Conservation (phyloP, 2,329 filamentous ascomycete genomes). For the Orbilia ellipsospora region DNA sequence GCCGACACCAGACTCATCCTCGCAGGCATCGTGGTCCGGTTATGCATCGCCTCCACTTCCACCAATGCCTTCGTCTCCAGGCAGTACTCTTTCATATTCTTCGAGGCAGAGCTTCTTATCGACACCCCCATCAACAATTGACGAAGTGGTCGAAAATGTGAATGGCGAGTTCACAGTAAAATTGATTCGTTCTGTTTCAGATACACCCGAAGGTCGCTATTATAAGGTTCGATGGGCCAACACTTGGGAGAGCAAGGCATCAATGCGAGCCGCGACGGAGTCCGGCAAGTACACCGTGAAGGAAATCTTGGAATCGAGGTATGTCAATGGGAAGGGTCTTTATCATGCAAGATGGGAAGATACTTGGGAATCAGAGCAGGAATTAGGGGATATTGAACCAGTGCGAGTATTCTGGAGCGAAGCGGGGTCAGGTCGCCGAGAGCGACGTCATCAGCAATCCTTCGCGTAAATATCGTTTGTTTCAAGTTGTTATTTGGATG, state of each 20-base stretch:
- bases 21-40: conserved; percentile 37
- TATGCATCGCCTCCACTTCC: conserved; percentile 31
- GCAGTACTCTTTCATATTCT: conserved; percentile 42
- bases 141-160: conserved; percentile 40
- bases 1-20: conserved; percentile 33
- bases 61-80: conserved; percentile 36
- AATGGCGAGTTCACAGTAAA: conserved; percentile 50
- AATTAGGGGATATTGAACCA: conserved; percentile 41
- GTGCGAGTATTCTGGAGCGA: conserved; percentile 43
- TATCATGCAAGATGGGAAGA: conserved; percentile 51
- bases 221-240: conserved; percentile 54
- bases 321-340: conserved; percentile 42
- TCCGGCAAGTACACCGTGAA: conserved; percentile 52
- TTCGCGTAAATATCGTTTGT: conserved; percentile 32
- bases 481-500: not conserved
- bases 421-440: conserved; percentile 18
- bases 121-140: conserved; percentile 13
- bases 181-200: conserved; percentile 36
- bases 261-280: conserved; percentile 45
- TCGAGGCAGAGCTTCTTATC: conserved; percentile 39
- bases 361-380: conserved; percentile 49
- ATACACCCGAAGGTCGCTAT: conserved; percentile 38
- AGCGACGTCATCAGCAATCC: conserved; percentile 23
- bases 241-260: conserved; percentile 52
- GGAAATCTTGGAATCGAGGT: conserved; percentile 46